Evolutionary conservation across 176 grass and related monocot genomes (phyloP), one percentile per base, ranked within the genome.

Genomic region (Rhipidocladum racemiflorum): DNA sequence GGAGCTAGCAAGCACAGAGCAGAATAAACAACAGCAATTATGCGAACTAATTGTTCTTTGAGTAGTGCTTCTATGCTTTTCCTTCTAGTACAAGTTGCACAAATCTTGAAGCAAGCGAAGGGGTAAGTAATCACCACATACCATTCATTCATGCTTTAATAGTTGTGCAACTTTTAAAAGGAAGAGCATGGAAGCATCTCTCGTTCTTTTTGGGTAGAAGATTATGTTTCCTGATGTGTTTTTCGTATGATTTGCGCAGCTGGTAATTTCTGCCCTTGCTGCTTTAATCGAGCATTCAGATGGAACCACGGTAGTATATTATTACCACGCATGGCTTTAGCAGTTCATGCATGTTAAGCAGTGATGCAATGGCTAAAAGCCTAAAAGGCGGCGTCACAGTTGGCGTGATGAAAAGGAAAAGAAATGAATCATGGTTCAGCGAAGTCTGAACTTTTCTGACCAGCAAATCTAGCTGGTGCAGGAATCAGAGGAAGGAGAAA

Each of bases 301-400:
- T 43, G n/a, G 21, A 76, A 40, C 23, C 7, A 8, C 28, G 20
- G 7, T 6, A 51, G 20, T 78, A 20, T 24, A 70, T 35, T 38
- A 34, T 34, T 24, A 50, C 25, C 9, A 59, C 27, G 46, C 71
- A 32, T n/a, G 83, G 65, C 57, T 36, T 15, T n/a, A 38, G 69
- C 42, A 25, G 29, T 62, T 39, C n/a, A 63, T 64, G 68, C 76
- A 55, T 45, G 46, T 45, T 65, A 72, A 66, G 69, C 50, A 55
- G 81, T 86, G 25, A 81, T 80, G 32, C 24, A 5, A 5, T 14
- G 29, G 61, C 62, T 27, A 39, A 67, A 68, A 21, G 35, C 68
- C 56, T 50, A 55, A 74, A 65, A 73, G 68, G 16, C 20, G 17
- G 29, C 38, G 40, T 80, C 43, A 64, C 30, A 63, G 34, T 40